phyloP scores from a whole-genome alignment of 805 yeast species.

The Wickerhamomyces sydowiorum region DNA sequence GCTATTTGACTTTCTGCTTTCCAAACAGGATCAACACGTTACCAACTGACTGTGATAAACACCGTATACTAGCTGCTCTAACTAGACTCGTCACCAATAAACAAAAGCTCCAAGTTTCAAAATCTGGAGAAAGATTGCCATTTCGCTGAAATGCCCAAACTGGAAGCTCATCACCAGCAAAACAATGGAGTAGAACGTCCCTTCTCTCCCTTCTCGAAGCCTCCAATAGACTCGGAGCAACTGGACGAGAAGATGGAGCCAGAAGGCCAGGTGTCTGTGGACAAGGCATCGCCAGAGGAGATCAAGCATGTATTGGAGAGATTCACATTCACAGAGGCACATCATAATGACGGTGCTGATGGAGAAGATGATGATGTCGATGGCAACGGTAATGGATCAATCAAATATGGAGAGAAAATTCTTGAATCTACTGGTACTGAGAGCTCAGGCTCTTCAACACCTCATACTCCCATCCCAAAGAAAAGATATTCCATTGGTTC shows the following conservation, averaged over 20 bases:
- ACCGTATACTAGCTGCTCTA: too few species aligned
- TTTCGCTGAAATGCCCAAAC: too few species aligned
- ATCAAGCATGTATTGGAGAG: not conserved
- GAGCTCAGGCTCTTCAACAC: constrained; percentile 6
- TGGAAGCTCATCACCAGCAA: not conserved
- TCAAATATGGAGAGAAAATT: constrained; percentile 11
- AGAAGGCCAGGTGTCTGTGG: not conserved
- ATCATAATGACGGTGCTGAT: constrained; percentile 6
- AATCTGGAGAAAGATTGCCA: too few species aligned
- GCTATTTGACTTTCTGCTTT: too few species aligned
- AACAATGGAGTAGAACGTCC: not conserved
- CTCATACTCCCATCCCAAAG: constrained; percentile 1
- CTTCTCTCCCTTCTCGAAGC: not conserved
- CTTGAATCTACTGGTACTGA: constrained; percentile 11
- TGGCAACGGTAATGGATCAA: too few species aligned
- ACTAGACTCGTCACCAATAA: too few species aligned
- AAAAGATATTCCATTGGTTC: constrained; percentile 18
- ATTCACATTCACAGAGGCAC: constrained; percentile 2
- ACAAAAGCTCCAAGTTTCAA: too few species aligned
- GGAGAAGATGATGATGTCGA: too few species aligned
- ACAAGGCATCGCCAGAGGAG: not conserved
- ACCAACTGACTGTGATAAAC: not conserved
- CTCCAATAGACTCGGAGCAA: not conserved
- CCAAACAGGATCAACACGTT: too few species aligned
- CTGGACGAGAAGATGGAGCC: not conserved